A percentile compares a stretch with the other conserved stretches of the same genome.
phyloP scores from a whole-genome alignment of 225 moss, liverwort and hornwort species.

The Sphagnum contortum region DNA sequence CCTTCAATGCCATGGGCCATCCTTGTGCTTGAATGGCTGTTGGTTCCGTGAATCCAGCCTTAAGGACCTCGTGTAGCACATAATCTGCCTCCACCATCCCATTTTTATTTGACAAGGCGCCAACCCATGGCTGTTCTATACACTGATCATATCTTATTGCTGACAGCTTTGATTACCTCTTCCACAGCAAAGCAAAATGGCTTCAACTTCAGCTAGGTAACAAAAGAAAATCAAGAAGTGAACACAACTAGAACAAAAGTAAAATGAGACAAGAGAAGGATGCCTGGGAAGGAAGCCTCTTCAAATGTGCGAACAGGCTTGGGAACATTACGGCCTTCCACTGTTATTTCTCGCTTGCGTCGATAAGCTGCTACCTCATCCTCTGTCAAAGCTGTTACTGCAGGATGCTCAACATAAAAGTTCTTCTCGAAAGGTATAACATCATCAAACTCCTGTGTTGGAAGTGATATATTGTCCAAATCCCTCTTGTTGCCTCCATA shows the following conservation, averaged over 20 bases:
- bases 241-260: too few species aligned
- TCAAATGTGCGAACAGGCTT: slow-evolving; percentile 91
- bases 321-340: slow-evolving; percentile 68
- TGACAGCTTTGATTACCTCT: too few species aligned
- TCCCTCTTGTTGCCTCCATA: slow-evolving; percentile 49
- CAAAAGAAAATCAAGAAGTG: too few species aligned
- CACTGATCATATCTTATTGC: too few species aligned
- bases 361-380: slow-evolving; percentile 61
- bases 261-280: too few species aligned
- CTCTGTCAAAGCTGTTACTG: slow-evolving; percentile 65
- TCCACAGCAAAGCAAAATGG: too few species aligned
- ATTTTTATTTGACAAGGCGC: too few species aligned
- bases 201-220: too few species aligned
- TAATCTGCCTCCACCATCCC: slow-evolving; percentile 40
- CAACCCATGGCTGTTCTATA: too few species aligned
- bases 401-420: slow-evolving; percentile 87
- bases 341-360: slow-evolving; percentile 72
- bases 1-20: slow-evolving; percentile 95
- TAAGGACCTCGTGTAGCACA: slow-evolving; percentile 81
- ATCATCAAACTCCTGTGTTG: slow-evolving; percentile 76
- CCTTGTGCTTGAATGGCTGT: slow-evolving; percentile 94
- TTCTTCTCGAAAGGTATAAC: slow-evolving; percentile 88
- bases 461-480: slow-evolving; percentile 58
- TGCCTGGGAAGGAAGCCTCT: slow-evolving; percentile 90
- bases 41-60: slow-evolving; percentile 85